Conservation (phyloP, 192 early-diverging fungal species). For the Umbelopsis sp. region DNA sequence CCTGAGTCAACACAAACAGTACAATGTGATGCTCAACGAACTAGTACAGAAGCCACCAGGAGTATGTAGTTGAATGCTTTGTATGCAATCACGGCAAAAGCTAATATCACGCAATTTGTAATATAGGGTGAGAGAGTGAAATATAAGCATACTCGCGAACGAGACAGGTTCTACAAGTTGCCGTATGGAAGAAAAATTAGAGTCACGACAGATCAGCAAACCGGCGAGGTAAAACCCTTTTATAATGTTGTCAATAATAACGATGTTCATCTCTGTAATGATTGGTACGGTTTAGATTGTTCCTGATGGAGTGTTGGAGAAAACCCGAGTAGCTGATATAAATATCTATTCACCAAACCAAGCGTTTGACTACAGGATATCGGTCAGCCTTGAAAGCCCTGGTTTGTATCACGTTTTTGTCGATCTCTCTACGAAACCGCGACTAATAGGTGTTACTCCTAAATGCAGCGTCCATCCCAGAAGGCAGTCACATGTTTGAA, state of each 20-base stretch:
- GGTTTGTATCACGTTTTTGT: background rate
- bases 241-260: too few species aligned
- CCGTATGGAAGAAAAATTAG: conserved; percentile 45
- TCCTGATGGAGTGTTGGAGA: conserved; percentile 65
- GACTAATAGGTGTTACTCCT: conserved; percentile 20
- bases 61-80: conserved; percentile 29
- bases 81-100: background rate
- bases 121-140: conserved; percentile 53
- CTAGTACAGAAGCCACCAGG: conserved; percentile 59
- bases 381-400: conserved; percentile 72
- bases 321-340: conserved; percentile 81
- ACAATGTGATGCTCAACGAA: conserved; percentile 82
- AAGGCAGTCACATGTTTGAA: conserved; percentile 51
- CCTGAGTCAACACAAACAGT: conserved; percentile 79
- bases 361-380: conserved; percentile 84
- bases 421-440: background rate
- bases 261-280: background rate
- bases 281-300: conserved; percentile 36
- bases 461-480: conserved; percentile 43
- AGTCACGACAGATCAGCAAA: conserved; percentile 70
- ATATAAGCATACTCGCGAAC: conserved; percentile 76
- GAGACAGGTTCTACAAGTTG: conserved; percentile 68
- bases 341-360: conserved; percentile 83
- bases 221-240: conserved; percentile 43
- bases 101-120: background rate